These are phyloP conservation scores for Colletotrichum higginsianum DNA, from an alignment of 2,329 filamentous ascomycete species.

Conservation along the genomic window DNA sequence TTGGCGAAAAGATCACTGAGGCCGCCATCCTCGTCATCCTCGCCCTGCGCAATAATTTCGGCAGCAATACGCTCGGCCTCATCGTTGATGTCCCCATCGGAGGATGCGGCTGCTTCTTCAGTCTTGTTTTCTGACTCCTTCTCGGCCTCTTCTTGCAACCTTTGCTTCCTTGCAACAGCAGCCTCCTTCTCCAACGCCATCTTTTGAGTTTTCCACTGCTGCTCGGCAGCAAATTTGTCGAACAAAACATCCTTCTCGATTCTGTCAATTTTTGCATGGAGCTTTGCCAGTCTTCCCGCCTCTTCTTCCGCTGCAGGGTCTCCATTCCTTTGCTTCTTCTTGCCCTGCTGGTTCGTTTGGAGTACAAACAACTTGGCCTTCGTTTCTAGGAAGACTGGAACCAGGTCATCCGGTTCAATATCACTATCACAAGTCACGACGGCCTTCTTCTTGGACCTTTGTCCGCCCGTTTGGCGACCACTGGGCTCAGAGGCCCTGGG, in stretches of 20 bases:
- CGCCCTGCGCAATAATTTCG: slow-evolving; percentile 70
- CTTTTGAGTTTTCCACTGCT: slow-evolving; percentile 74
- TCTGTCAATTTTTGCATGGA: slow-evolving; percentile 80
- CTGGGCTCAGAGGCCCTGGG: slow-evolving; percentile 58
- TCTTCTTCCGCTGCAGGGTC: slow-evolving; percentile 54
- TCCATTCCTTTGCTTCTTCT: slow-evolving; percentile 57
- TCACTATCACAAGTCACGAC: slow-evolving; percentile 74
- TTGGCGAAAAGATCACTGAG: slow-evolving; percentile 71
- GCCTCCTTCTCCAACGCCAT: slow-evolving; percentile 75
- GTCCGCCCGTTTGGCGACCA: slow-evolving; percentile 28
- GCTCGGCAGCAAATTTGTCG: slow-evolving; percentile 75
- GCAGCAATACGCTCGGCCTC: slow-evolving; percentile 73
- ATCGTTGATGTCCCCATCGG: slow-evolving; percentile 64
- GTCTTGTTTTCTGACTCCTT: slow-evolving; percentile 32
- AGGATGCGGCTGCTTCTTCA: slow-evolving; percentile 47
- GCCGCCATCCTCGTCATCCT: slow-evolving; percentile 69
- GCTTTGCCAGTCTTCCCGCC: slow-evolving; percentile 72
- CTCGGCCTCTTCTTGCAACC: slow-evolving; percentile 52
- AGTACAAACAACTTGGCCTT: slow-evolving; percentile 78
- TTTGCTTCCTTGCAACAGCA: slow-evolving; percentile 62
- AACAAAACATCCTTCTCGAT: slow-evolving; percentile 87
- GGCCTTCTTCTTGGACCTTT: slow-evolving; percentile 56
- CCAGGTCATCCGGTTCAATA: slow-evolving; percentile 81
- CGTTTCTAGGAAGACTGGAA: slow-evolving; percentile 83
- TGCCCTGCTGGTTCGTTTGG: slow-evolving; percentile 65